Evolutionary conservation across 192 early-diverging fungal species (phyloP).

Genomic region (Rhizoclosmatium sp.): DNA sequence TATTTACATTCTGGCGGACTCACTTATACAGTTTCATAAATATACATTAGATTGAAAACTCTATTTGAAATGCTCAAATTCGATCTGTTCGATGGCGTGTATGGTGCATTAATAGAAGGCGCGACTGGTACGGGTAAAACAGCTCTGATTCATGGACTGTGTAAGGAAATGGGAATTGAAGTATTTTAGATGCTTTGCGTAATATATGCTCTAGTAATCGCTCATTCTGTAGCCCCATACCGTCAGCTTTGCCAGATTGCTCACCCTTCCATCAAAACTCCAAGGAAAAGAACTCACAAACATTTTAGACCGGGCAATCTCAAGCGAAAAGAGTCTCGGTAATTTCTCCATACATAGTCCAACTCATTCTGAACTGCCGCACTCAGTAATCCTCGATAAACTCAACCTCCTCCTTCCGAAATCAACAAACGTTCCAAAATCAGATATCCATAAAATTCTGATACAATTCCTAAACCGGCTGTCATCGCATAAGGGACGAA

Average conservation of each 20-base stretch:
- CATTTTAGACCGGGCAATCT: conserved; percentile 11
- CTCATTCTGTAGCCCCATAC: not conserved
- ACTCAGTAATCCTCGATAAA: conserved; percentile 52
- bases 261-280: not conserved
- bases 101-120: conserved; percentile 17
- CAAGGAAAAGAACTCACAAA: not conserved
- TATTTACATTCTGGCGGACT: too few species aligned
- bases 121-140: conserved; percentile 25
- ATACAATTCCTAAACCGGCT: too few species aligned
- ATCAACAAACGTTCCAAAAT: not conserved
- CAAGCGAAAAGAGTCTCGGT: not conserved
- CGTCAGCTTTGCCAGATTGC: conserved; percentile 6
- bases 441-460: too few species aligned
- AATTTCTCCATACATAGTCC: not conserved
- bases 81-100: not conserved
- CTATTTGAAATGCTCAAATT: not conserved
- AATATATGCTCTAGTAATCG: too few species aligned
- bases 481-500: too few species aligned
- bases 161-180: not conserved
- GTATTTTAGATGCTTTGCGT: too few species aligned
- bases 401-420: conserved; percentile 15
- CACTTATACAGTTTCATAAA: not conserved
- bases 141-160: not conserved
- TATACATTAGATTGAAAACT: not conserved
- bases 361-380: too few species aligned